Percentiles rank a stretch among this genome's conserved stretches.
Evolutionary conservation across 2,329 filamentous ascomycete genomes (phyloP).

Genomic region (Endocalyx cinctus): DNA sequence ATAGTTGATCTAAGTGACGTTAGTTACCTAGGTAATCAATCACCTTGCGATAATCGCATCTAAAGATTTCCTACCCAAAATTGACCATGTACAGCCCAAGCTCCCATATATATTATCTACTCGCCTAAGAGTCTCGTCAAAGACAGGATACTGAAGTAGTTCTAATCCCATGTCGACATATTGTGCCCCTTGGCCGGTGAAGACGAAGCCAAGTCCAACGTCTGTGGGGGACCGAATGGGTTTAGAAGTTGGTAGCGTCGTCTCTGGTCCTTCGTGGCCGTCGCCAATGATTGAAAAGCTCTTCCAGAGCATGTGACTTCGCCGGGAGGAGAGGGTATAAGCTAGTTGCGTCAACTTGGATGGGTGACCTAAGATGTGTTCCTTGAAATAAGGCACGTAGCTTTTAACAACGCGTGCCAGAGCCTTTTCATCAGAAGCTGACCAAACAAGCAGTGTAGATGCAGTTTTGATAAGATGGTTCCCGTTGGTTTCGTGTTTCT

Average conservation of each 20-base stretch:
- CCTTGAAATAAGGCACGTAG: conserved; percentile 19
- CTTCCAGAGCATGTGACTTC: conserved; percentile 23
- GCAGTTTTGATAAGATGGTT: conserved; percentile 17
- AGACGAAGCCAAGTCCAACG: conserved; percentile 23
- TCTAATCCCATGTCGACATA: conserved; percentile 21
- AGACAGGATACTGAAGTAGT: conserved; percentile 22
- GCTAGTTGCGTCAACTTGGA: conserved; percentile 18
- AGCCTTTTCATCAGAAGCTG: conserved; percentile 25
- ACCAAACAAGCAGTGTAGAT: conserved; percentile 22
- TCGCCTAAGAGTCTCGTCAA: conserved; percentile 11
- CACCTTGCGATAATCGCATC: not conserved
- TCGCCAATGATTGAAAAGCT: conserved; percentile 17
- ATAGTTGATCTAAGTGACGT: conserved; percentile 14
- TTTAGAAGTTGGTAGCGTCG: conserved; percentile 4
- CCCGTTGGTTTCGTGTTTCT: conserved; percentile 8
- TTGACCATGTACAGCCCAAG: conserved; percentile 21
- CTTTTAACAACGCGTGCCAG: conserved; percentile 17
- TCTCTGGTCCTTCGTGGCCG: not conserved
- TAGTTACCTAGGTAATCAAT: too few species aligned
- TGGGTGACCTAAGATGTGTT: conserved; percentile 4
- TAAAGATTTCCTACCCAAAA: conserved; percentile 17
- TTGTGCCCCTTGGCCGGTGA: conserved; percentile 27
- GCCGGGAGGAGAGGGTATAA: conserved; percentile 21
- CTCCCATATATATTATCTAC: conserved; percentile 11
- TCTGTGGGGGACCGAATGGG: conserved; percentile 15